Base-by-base conservation (phyloP, 148 eudicot species). In the Vaccinium macrocarpon region DNA sequence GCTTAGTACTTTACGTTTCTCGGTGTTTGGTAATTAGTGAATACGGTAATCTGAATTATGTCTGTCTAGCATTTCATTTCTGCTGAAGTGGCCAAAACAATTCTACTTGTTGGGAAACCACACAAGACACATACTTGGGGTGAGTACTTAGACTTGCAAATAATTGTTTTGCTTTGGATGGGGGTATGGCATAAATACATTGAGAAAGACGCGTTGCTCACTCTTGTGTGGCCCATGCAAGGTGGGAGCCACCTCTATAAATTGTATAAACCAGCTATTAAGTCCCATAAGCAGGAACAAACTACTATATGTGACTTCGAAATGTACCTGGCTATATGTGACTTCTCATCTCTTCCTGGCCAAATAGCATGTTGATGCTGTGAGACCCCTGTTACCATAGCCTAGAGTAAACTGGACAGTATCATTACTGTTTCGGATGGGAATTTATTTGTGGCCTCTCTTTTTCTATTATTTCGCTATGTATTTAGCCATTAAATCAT, bases 1-100 rank as follows among this genome's bases (percentile, higher is more conserved):
- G 75, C 15, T 81, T 64, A 14, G 35, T 82, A 70, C 35, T 79
- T 79, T 2, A 79, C 23, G 32, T 27, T 12, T 76, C 59, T 76
- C 46, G 46, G 46, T 76, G 27, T 7, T 8, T 76, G 35, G 8
- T 16, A 49, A 50, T 25, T n/a, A 6, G 1, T 2, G 14, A 76
- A 25, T 23, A 49, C 0, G 32, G 29, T 4, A 23, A 18, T 76
- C 23, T 76, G 57, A 76, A 4, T 32, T 70, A 49, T 50, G 35
- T 76, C 55, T 76, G 32, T 51, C 75, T 70, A 23, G 15, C 35
- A 52, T 51, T 78, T 25, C n/a, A 12, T 78, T 78, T 52, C 62
- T 21, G 12, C 52, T 50, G 42, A 78, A 52, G 59, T 25, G 81
- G 61, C 62, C 42, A n/a, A 78, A 77, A 78, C 21, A 29, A 52